A percentile compares a stretch with the other conserved stretches of the same genome.
Conservation (phyloP, 2,329 filamentous ascomycete genomes). For the Cercospora sp. region DNA sequence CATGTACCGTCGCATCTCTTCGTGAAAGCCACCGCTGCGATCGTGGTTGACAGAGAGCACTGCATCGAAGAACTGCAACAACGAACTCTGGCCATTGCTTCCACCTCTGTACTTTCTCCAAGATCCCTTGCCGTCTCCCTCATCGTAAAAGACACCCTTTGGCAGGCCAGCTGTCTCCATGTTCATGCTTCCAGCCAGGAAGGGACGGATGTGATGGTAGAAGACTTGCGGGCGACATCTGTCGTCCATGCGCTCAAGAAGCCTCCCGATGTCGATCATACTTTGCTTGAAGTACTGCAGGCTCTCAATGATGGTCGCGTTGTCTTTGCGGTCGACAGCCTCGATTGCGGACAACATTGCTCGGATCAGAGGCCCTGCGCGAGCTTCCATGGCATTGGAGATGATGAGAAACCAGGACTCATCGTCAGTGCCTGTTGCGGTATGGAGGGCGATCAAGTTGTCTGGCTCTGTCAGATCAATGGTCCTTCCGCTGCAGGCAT, state of each 20-base stretch:
- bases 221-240: constrained; percentile 51
- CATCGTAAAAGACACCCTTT: constrained; percentile 54
- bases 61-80: constrained; percentile 57
- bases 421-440: constrained; percentile 88
- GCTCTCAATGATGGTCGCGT: constrained; percentile 41
- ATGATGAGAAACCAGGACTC: constrained; percentile 78
- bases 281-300: constrained; percentile 45
- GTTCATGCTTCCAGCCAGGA: constrained; percentile 55
- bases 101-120: constrained; percentile 56
- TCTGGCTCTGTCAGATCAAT: constrained; percentile 73
- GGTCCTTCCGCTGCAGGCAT: constrained; percentile 56
- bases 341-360: constrained; percentile 51
- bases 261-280: constrained; percentile 44
- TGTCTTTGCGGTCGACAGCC: constrained; percentile 44
- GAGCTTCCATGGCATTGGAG: constrained; percentile 55
- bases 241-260: constrained; percentile 55
- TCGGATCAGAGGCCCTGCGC: constrained; percentile 49
- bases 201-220: constrained; percentile 54
- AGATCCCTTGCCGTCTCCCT: constrained; percentile 49
- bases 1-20: constrained; percentile 58
- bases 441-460: constrained; percentile 80
- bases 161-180: constrained; percentile 55
- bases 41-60: constrained; percentile 53
- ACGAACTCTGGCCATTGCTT: constrained; percentile 57
- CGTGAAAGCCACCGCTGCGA: constrained; percentile 25